Percentiles rank a stretch among this genome's conserved stretches.
Evolutionary conservation across 169 alveolate genomes (phyloP).

Genomic region (Plasmodium ovale): DNA sequence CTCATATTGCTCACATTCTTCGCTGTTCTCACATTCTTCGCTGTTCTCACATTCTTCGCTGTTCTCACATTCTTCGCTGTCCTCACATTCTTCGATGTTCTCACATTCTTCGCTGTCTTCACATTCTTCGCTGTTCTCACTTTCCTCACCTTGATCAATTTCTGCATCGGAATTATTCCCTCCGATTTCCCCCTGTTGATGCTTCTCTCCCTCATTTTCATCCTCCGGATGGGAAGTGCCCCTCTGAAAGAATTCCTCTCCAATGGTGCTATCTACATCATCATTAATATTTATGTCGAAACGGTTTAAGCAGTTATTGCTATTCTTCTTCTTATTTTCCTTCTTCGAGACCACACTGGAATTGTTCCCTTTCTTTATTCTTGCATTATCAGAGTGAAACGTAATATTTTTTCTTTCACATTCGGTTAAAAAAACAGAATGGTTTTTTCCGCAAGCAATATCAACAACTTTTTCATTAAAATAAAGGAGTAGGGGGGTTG

Average conservation of each 20-base stretch:
- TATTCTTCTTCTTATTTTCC: constrained; percentile 1
- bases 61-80: too few species aligned
- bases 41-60: too few species aligned
- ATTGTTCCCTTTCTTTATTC: constrained; percentile 3
- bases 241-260: background rate
- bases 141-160: background rate
- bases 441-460: constrained; percentile 63
- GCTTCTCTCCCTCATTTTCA: background rate
- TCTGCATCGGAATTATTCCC: background rate
- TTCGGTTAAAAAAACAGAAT: constrained; percentile 71
- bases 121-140: background rate
- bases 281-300: constrained; percentile 57
- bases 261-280: background rate
- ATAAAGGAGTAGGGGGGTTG: constrained; percentile 47
- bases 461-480: constrained; percentile 69
- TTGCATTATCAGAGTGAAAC: background rate
- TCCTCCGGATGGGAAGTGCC: background rate
- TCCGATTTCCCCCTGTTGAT: background rate
- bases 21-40: too few species aligned
- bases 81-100: background rate
- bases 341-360: background rate
- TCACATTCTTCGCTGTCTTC: background rate
- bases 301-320: constrained; percentile 3
- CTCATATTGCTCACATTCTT: background rate
- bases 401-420: background rate